Evolutionary conservation across 164 flowering plant species (phyloP).

Genomic region (Annona cherimola): DNA sequence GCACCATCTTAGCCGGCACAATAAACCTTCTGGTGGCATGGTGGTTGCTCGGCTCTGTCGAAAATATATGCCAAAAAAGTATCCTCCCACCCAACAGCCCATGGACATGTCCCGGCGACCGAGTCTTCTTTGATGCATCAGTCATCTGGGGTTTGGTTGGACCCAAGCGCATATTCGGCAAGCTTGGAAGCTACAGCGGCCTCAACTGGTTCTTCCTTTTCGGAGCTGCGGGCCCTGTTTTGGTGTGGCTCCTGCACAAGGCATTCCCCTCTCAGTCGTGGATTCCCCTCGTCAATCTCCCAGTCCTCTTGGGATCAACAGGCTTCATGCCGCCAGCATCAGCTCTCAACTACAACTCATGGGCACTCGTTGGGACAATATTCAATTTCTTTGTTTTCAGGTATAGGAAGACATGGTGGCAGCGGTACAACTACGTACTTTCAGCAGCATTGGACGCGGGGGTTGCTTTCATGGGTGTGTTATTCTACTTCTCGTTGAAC

Average conservation of each 20-base stretch:
- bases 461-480: slow-evolving; percentile 83
- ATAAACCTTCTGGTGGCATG: slow-evolving; percentile 55
- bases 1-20: slow-evolving; percentile 68
- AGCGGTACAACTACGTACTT: slow-evolving; percentile 78
- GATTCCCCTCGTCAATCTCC: slow-evolving; percentile 85
- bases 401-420: slow-evolving; percentile 86
- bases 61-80: slow-evolving; percentile 56
- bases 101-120: slow-evolving; percentile 80
- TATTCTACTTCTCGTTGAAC: slow-evolving; percentile 57
- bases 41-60: slow-evolving; percentile 45
- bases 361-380: slow-evolving; percentile 70
- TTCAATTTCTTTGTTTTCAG: slow-evolving; percentile 83
- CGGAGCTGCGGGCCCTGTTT: slow-evolving; percentile 70
- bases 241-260: slow-evolving; percentile 75
- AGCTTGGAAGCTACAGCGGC: slow-evolving; percentile 52
- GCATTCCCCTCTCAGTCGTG: slow-evolving; percentile 71
- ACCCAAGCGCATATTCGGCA: slow-evolving; percentile 77
- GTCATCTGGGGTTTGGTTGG: slow-evolving; percentile 93
- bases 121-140: slow-evolving; percentile 92
- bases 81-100: slow-evolving; percentile 56
- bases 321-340: slow-evolving; percentile 84
- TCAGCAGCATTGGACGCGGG: slow-evolving; percentile 95
- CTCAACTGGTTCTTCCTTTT: slow-evolving; percentile 94
- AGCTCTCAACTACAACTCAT: slow-evolving; percentile 72
- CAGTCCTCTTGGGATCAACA: slow-evolving; percentile 86